A percentile compares a stretch with the other conserved stretches of the same genome.
Evolutionary conservation across 2,329 filamentous ascomycete species (phyloP).

Genomic region (Diaporthe citrichinensis): DNA sequence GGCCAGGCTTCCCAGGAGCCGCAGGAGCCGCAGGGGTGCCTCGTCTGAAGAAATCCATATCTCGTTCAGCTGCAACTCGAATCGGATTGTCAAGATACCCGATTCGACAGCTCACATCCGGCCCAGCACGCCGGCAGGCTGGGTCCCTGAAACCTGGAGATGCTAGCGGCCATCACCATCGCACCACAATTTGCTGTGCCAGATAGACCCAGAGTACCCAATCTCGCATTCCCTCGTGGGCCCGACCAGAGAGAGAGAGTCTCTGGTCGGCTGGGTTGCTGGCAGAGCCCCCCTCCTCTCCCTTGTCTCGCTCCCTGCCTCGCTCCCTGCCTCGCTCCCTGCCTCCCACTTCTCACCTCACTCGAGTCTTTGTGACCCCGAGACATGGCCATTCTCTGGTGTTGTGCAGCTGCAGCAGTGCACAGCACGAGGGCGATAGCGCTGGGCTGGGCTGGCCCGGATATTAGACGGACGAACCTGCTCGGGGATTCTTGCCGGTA

Average conservation of each 20-base stretch:
- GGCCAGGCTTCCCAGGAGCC: background rate
- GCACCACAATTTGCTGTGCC: slow-evolving; percentile 21
- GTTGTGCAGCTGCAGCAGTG: background rate
- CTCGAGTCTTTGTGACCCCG: too few species aligned
- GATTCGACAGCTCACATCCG: slow-evolving; percentile 41
- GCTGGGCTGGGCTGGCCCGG: background rate
- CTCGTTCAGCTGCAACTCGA: slow-evolving; percentile 9
- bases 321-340: too few species aligned
- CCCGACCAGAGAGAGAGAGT: background rate
- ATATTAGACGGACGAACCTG: slow-evolving; percentile 19
- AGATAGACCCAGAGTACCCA: background rate
- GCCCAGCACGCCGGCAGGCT: slow-evolving; percentile 19
- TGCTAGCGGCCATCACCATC: slow-evolving; percentile 18
- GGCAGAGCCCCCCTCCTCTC: background rate
- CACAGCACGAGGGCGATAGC: background rate
- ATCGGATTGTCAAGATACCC: slow-evolving; percentile 35
- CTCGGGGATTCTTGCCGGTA: background rate
- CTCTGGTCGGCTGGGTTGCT: background rate
- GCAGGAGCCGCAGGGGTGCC: slow-evolving; percentile 7
- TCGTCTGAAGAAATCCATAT: slow-evolving; percentile 22
- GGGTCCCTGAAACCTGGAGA: slow-evolving; percentile 21
- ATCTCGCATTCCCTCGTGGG: background rate
- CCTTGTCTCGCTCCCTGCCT: background rate
- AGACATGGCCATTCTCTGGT: background rate
- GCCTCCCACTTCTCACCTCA: background rate